Percentiles rank a stretch among this genome's conserved stretches.
phyloP scores from a whole-genome alignment of 768 basidiomycete genomes.

The Pisolithus albus region DNA sequence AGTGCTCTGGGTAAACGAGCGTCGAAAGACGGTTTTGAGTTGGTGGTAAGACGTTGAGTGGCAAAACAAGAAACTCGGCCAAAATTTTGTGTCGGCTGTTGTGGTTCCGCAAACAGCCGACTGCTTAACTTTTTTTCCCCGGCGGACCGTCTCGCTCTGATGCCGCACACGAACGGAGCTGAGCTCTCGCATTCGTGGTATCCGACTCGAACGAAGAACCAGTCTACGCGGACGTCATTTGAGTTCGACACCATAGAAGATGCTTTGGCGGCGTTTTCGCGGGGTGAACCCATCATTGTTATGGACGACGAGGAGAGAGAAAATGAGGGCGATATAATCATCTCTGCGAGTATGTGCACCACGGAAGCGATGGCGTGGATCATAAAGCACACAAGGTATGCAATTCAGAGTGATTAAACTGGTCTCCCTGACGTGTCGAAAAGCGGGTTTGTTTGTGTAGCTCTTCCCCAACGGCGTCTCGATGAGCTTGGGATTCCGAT shows the following conservation, averaged over 20 bases:
- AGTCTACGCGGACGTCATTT: conserved; percentile 33
- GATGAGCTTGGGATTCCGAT: conserved; percentile 77
- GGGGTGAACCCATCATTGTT: conserved; percentile 90
- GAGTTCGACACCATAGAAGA: conserved; percentile 76
- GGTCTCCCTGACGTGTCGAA: conserved; percentile 8
- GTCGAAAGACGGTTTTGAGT: conserved; percentile 18
- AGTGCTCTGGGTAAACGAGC: conserved; percentile 28
- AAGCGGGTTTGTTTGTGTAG: conserved; percentile 92
- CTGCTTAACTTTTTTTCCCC: background rate
- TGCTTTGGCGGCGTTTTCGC: conserved; percentile 66
- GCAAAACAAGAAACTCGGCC: conserved; percentile 7
- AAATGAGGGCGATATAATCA: conserved; percentile 96
- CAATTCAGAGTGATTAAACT: background rate
- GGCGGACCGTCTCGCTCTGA: background rate
- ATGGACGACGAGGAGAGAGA: conserved; percentile 96
- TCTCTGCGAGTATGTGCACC: conserved; percentile 75
- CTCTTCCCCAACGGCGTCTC: conserved; percentile 71
- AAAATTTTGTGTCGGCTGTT: conserved; percentile 1
- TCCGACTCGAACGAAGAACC: conserved; percentile 16
- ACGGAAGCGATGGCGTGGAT: conserved; percentile 99
- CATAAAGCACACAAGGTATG: conserved; percentile 91
- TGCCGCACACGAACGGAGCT: background rate
- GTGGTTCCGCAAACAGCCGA: conserved; percentile 9
- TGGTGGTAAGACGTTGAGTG: conserved; percentile 22
- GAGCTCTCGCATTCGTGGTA: conserved; percentile 9